Conservation (phyloP, 805 yeast genomes). For the Myxozyma vanderwaltii region DNA sequence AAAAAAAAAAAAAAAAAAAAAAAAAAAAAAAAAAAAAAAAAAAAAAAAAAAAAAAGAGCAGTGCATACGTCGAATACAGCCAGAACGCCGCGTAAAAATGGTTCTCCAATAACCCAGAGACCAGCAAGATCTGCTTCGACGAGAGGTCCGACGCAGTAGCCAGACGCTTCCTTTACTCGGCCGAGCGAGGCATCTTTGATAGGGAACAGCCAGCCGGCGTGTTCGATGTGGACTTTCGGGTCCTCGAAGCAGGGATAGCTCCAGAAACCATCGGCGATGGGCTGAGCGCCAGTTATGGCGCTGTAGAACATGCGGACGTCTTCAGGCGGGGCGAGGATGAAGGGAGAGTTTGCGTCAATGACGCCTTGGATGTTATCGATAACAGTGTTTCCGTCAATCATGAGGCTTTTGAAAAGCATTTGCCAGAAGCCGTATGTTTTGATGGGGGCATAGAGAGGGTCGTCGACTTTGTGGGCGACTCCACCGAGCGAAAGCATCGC, state of each 20-base stretch:
- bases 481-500: slow-evolving; percentile 28
- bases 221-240: slow-evolving; percentile 31
- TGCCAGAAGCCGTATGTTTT: slow-evolving; percentile 34
- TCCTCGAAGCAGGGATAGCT: slow-evolving; percentile 31
- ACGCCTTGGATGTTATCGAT: slow-evolving; percentile 33
- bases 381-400: slow-evolving; percentile 30
- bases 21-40: too few species aligned
- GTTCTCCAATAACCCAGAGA: slow-evolving; percentile 34
- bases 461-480: slow-evolving; percentile 24
- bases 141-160: slow-evolving; percentile 31
- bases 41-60: not conserved
- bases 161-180: slow-evolving; percentile 32
- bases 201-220: slow-evolving; percentile 34
- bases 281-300: slow-evolving; percentile 32
- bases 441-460: slow-evolving; percentile 32
- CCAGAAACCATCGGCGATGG: slow-evolving; percentile 33
- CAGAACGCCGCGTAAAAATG: slow-evolving; percentile 25
- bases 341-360: slow-evolving; percentile 25
- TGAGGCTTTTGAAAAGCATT: slow-evolving; percentile 25
- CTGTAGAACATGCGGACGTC: slow-evolving; percentile 32
- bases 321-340: slow-evolving; percentile 32
- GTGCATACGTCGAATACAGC: slow-evolving; percentile 24
- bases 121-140: slow-evolving; percentile 33
- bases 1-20: too few species aligned
- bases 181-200: slow-evolving; percentile 27